Base-by-base conservation (phyloP, 2,329 filamentous ascomycete genomes). In the Trichoderma breve region DNA sequence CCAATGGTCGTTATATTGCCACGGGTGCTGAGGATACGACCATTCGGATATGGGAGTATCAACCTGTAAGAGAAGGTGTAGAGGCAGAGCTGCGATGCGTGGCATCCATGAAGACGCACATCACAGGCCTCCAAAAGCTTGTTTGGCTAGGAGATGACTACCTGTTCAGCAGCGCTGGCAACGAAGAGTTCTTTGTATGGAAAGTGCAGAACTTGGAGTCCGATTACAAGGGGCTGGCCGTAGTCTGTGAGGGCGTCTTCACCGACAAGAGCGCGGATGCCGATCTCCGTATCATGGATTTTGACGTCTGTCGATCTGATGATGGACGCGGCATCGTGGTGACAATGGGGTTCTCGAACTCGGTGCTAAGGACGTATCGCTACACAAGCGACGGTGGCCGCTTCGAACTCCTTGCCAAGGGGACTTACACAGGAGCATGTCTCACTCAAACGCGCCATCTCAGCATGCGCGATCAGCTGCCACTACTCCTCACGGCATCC, bases 181-280 rank as follows among this genome's bases (percentile, higher is more conserved):
- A 90, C 73, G 95, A 98, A 79, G 95, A 99, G 80, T 92, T 98
- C 74, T 95, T 91, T 76, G 87, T 95, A 12, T 99, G 96, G 95
- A 87, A 88, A 53, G 80, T 95, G 39, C 84, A 84, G 61, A 77
- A 78, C 12, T 79, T 92, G 7, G 84, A 89, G 30, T 83, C 85
- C 2, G 81, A 78, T 14, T 85, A 86, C 64, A 75, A 76, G 15
- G 85, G 86, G 4, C 80, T 90, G 2, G 88, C 87, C 0, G 84
- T 91, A 2, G 80, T 88, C 14, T 87, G 88, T 72, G 89, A 90
- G 80, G 87, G 85, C 2, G 81, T 83, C 1, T 87, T 87, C 55
- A 80, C 86, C 66, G 82, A 90, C 74, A 83, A 83, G 74, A 86
- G 84, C 9, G 77, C 81, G 21, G 83, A 85, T 8, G 84, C 85